Conservation (phyloP, 768 basidiomycete genomes). For the Suillus subalutaceus region DNA sequence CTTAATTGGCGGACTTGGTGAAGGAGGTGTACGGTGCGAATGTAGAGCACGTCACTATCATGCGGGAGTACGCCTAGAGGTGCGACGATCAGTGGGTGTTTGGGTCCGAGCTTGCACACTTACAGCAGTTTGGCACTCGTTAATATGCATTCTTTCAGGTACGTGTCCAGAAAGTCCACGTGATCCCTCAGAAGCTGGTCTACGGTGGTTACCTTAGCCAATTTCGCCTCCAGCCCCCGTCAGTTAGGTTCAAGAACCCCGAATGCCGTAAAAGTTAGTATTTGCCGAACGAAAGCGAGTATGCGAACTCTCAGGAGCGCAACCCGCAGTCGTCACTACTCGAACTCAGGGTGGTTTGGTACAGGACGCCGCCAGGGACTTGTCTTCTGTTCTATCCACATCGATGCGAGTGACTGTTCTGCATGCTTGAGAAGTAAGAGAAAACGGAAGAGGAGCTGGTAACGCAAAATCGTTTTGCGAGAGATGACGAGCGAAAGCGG, state of each 20-base stretch:
- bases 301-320: slow-evolving; percentile 87
- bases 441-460: slow-evolving; percentile 97
- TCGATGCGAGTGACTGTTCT: slow-evolving; percentile 83
- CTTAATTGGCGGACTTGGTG: slow-evolving; percentile 76
- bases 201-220: slow-evolving; percentile 89
- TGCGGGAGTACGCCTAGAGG: slow-evolving; percentile 27
- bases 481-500: slow-evolving; percentile 97
- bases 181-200: slow-evolving; percentile 96
- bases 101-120: not conserved
- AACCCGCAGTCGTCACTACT: slow-evolving; percentile 85
- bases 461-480: slow-evolving; percentile 92
- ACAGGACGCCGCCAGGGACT: slow-evolving; percentile 71
- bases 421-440: slow-evolving; percentile 93
- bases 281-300: slow-evolving; percentile 93
- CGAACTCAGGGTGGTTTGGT: slow-evolving; percentile 66
- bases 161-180: slow-evolving; percentile 79
- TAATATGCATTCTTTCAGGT: no score
- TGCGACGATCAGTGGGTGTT: not conserved
- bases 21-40: slow-evolving; percentile 86
- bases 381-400: slow-evolving; percentile 97
- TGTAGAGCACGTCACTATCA: slow-evolving; percentile 86
- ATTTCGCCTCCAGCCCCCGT: slow-evolving; percentile 80
- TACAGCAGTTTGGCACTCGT: no score
- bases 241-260: slow-evolving; percentile 97
- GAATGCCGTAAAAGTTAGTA: slow-evolving; percentile 89